phyloP scores from a whole-genome alignment of 2,329 filamentous ascomycete genomes.

The Xylaria digitata region DNA sequence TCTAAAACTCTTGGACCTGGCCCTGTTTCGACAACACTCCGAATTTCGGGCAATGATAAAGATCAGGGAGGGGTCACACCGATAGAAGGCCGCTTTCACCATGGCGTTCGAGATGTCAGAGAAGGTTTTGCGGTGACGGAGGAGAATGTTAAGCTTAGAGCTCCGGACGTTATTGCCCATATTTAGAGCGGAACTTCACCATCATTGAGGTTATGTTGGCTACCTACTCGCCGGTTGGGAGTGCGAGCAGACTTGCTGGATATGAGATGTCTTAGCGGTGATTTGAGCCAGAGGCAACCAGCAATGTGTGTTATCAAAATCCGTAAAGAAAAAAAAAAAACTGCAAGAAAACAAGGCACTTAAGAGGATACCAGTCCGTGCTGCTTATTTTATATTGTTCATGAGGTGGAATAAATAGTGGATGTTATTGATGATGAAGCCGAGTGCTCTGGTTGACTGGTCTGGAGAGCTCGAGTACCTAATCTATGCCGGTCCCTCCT shows the following conservation, averaged over 20 bases:
- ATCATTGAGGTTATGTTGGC: constrained; percentile 8
- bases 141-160: constrained; percentile 62
- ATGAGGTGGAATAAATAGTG: background rate
- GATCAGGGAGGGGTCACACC: constrained; percentile 29
- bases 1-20: constrained; percentile 29
- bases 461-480: background rate
- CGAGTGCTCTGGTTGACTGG: background rate
- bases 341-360: background rate
- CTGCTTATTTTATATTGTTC: background rate
- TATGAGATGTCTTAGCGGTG: constrained; percentile 12
- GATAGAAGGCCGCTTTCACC: constrained; percentile 52
- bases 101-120: constrained; percentile 59
- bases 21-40: constrained; percentile 38
- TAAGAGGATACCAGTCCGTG: no score
- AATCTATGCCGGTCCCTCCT: no score
- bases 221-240: constrained; percentile 16
- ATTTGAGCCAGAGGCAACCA: background rate
- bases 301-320: background rate
- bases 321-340: background rate
- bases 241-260: constrained; percentile 23
- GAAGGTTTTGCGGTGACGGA: constrained; percentile 67
- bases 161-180: constrained; percentile 58
- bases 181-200: constrained; percentile 18
- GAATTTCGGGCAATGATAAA: constrained; percentile 33
- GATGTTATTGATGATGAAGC: background rate